phyloP scores from a whole-genome alignment of 106 monocot genomes.

The Chionographis japonica region DNA sequence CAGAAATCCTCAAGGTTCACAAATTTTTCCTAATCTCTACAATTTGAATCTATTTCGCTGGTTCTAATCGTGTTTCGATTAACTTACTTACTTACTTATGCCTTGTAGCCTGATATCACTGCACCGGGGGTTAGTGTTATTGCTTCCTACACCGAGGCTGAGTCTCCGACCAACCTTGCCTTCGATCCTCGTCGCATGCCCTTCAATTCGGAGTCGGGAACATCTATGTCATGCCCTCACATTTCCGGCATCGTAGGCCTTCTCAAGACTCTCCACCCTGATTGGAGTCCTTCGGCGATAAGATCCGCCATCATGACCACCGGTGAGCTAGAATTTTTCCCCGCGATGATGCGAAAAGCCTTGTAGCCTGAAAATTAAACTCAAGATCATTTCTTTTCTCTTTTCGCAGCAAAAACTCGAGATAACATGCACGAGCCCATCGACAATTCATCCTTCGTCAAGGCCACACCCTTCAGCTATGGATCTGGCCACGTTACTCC shows the following conservation, averaged over 20 bases:
- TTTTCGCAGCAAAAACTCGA: constrained; percentile 29
- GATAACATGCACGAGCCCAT: constrained; percentile 36
- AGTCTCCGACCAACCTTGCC: constrained; percentile 5
- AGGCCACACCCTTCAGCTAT: constrained; percentile 36
- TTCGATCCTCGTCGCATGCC: constrained; percentile 29
- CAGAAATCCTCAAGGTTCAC: constrained; percentile 19
- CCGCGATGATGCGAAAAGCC: too few relatives aligned
- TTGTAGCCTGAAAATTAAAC: background rate
- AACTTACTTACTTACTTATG: too few relatives aligned
- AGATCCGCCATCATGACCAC: constrained; percentile 81
- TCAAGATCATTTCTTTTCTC: too few relatives aligned
- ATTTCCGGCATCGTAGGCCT: constrained; percentile 66
- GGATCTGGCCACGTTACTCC: constrained; percentile 48
- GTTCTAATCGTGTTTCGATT: background rate
- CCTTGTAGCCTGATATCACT: constrained; percentile 56
- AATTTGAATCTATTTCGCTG: background rate
- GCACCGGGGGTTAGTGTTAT: constrained; percentile 50
- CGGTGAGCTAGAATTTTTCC: constrained; percentile 14
- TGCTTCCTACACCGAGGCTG: constrained; percentile 21
- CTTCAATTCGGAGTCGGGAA: constrained; percentile 62
- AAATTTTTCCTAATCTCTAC: background rate
- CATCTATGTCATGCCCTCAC: constrained; percentile 89
- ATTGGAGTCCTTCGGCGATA: constrained; percentile 76
- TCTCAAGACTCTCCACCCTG: constrained; percentile 46
- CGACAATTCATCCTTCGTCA: constrained; percentile 23